Base-by-base conservation (phyloP, 306 rosid genomes). In the Acacia melanoxylon region DNA sequence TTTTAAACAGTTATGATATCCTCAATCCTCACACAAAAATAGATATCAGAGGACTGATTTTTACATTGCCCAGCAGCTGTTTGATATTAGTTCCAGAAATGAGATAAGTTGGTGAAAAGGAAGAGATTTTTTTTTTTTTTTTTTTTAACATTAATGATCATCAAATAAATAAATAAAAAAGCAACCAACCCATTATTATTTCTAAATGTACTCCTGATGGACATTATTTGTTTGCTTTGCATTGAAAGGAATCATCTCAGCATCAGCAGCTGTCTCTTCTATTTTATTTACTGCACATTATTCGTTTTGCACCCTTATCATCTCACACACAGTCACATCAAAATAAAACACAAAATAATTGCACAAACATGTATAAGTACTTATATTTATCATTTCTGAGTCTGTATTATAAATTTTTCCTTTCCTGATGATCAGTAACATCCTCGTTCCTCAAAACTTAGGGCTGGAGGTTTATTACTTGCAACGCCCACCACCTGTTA, bases 251-350 rank as follows among this genome's bases (percentile, higher is more conserved):
- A 42, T 68, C 56, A 42, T 56, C 52, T 12, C 14, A 14, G 52
- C 52, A 48, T 1, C 65, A 68, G 52, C 48, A 75, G 1, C 68
- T 54, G 46, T 29, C 24, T 58, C 79, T 25, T 61, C 16, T 19
- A 72, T 62, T 65, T 71, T 11, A 76, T 85, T 82, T 75, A 76
- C 41, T 76, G 70, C 5, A 19, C 13, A 84, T 15, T 46, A 79
- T 44, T 79, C 80, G 73, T 76, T 83, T 35, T 67, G 61, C 44
- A 52, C 75, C 87, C 81, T 75, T 83, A 85, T 68, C 67, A 51
- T 61, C 89, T 83, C 52, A 48, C 19, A 11, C 90, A 87, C 86
- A 72, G 72, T 40, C 40, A 61, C 10, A 71, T 81, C 19, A 76
- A 9, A n/a, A 37, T 37, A 5, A 37, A 37, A 37, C 41, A 37